Conservation (phyloP, 2,329 filamentous ascomycete genomes). For the Bipolaris oryzae region DNA sequence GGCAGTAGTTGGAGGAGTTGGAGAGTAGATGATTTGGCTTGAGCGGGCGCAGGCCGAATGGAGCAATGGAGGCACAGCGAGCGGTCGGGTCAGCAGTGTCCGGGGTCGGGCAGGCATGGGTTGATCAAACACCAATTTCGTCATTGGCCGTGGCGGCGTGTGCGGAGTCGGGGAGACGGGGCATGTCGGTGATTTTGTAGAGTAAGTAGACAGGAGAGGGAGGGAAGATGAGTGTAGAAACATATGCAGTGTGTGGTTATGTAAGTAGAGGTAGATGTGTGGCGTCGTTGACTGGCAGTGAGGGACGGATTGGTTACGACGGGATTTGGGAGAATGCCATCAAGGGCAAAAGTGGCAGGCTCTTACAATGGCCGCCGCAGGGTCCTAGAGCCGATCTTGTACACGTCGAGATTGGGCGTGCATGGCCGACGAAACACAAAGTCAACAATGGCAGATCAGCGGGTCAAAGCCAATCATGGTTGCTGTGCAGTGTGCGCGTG, state of each 20-base stretch:
- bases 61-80: slow-evolving; percentile 19
- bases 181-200: not conserved
- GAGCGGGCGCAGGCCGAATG: slow-evolving; percentile 17
- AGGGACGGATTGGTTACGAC: slow-evolving; percentile 9
- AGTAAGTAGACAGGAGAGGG: not conserved
- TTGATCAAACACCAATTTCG: slow-evolving; percentile 28
- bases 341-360: slow-evolving; percentile 17
- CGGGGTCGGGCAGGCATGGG: slow-evolving; percentile 16
- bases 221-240: not conserved
- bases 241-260: not conserved
- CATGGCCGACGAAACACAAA: slow-evolving; percentile 18
- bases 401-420: slow-evolving; percentile 19
- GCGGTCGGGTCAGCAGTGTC: slow-evolving; percentile 16
- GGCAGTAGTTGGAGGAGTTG: slow-evolving; percentile 2
- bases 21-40: slow-evolving; percentile 18
- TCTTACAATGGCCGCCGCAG: slow-evolving; percentile 22
- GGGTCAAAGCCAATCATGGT: slow-evolving; percentile 19
- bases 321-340: slow-evolving; percentile 2
- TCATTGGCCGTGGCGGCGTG: slow-evolving; percentile 13
- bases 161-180: slow-evolving; percentile 5
- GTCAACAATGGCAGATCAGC: slow-evolving; percentile 30
- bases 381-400: slow-evolving; percentile 37
- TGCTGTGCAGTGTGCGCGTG: slow-evolving; percentile 22
- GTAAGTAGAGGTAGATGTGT: not conserved
- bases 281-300: not conserved